Percentiles rank a stretch among this genome's conserved stretches.
Conservation (phyloP, 495 filamentous ascomycete genomes). For the Evernia prunastri region DNA sequence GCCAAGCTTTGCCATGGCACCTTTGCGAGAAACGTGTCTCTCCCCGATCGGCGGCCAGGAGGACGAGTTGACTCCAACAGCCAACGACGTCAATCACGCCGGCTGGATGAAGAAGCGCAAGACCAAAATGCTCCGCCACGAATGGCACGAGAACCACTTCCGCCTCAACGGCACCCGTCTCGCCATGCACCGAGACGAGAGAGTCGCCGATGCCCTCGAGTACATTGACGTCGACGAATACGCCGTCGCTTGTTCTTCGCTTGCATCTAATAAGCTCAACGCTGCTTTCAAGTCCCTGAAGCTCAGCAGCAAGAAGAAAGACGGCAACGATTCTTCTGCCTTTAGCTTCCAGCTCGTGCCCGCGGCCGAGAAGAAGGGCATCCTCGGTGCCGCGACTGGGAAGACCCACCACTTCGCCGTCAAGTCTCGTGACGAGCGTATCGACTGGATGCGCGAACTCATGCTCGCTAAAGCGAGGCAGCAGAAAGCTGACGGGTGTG, state of each 20-base stretch:
- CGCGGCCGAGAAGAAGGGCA: slow-evolving; percentile 50
- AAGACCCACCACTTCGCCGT: slow-evolving; percentile 97
- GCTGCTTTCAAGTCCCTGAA: slow-evolving; percentile 83
- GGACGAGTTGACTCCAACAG: slow-evolving; percentile 25
- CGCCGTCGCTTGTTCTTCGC: slow-evolving; percentile 79
- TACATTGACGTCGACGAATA: slow-evolving; percentile 94
- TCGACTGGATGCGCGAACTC: slow-evolving; percentile 97
- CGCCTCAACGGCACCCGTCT: slow-evolving; percentile 77
- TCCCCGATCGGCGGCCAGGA: slow-evolving; percentile 28
- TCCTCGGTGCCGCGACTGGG: slow-evolving; percentile 37
- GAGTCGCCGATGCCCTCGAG: slow-evolving; percentile 55
- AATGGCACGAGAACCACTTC: slow-evolving; percentile 89
- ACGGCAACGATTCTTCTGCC: slow-evolving; percentile 48
- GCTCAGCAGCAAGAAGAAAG: slow-evolving; percentile 47
- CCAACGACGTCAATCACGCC: slow-evolving; percentile 52
- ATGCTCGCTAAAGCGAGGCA: slow-evolving; percentile 91
- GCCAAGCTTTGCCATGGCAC: slow-evolving; percentile 31
- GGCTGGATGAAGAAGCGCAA: slow-evolving; percentile 96
- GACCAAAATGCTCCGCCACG: slow-evolving; percentile 78
- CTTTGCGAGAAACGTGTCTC: slow-evolving; percentile 33
- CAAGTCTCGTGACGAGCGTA: slow-evolving; percentile 75
- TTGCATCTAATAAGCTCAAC: slow-evolving; percentile 57
- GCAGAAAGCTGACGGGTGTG: slow-evolving; percentile 74
- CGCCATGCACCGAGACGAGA: slow-evolving; percentile 68
- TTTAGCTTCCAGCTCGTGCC: slow-evolving; percentile 93